Percentiles rank a stretch among this genome's conserved stretches.
Conservation (phyloP, 495 filamentous ascomycete genomes). For the Echria macrotheca region DNA sequence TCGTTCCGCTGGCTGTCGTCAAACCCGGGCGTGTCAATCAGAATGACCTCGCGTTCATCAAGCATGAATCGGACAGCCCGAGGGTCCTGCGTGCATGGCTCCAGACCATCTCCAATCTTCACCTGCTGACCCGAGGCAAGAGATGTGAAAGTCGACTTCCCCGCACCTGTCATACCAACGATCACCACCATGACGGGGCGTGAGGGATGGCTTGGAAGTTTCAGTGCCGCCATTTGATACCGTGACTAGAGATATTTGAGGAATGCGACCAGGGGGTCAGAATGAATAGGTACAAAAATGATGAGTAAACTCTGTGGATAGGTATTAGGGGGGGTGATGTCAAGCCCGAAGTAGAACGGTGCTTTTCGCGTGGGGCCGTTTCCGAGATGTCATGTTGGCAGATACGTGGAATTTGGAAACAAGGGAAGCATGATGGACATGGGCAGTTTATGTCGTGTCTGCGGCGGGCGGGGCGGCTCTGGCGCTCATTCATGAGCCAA, state of each 20-base stretch:
- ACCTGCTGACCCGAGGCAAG: background rate
- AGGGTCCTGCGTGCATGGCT: constrained; percentile 5
- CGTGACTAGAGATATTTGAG: background rate
- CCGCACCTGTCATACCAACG: constrained; percentile 7
- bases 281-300: background rate
- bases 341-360: background rate
- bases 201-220: background rate
- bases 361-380: background rate
- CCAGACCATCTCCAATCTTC: constrained; percentile 1
- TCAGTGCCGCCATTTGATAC: background rate
- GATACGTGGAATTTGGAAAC: background rate
- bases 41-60: constrained; percentile 7
- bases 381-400: constrained; percentile 1
- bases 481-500: background rate
- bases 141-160: constrained; percentile 7
- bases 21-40: constrained; percentile 45
- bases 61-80: constrained; percentile 1
- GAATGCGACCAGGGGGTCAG: background rate
- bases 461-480: background rate
- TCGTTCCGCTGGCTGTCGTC: constrained; percentile 36
- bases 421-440: background rate
- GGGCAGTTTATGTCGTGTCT: background rate
- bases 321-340: background rate
- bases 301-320: background rate
- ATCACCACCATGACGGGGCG: background rate